These are phyloP conservation scores for Neocucurbitaria cava DNA, from an alignment of 2,329 filamentous ascomycete genomes.

Conservation along the genomic window DNA sequence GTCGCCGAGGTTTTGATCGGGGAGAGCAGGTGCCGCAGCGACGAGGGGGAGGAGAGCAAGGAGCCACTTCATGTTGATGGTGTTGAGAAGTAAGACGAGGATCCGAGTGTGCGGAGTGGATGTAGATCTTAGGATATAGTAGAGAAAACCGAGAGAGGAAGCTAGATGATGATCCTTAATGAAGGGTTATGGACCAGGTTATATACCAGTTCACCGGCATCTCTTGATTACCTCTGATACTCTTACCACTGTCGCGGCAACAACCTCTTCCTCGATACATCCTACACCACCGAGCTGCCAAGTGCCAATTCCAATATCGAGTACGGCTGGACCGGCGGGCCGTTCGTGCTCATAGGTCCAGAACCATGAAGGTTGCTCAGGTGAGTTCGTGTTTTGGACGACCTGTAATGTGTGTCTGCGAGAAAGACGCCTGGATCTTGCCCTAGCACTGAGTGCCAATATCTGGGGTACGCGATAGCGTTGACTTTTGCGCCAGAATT, in stretches of 20 bases:
- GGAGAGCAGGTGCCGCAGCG: slow-evolving; percentile 34
- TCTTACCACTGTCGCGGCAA: slow-evolving; percentile 15
- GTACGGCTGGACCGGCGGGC: slow-evolving; percentile 44
- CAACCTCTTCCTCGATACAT: slow-evolving; percentile 22
- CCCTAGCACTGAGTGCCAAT: slow-evolving; percentile 18
- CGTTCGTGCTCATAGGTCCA: slow-evolving; percentile 36
- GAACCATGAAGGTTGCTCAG: slow-evolving; percentile 26
- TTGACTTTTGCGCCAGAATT: slow-evolving; percentile 14
- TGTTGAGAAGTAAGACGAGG: slow-evolving; percentile 16
- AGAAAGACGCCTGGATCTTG: slow-evolving; percentile 12
- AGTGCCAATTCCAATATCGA: slow-evolving; percentile 41
- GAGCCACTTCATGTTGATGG: slow-evolving; percentile 49
- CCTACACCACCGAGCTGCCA: slow-evolving; percentile 33
- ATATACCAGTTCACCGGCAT: slow-evolving; percentile 39
- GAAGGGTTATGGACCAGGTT: slow-evolving; percentile 34
- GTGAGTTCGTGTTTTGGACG: slow-evolving; percentile 39
- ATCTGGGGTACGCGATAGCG: slow-evolving; percentile 22
- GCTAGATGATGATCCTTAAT: slow-evolving; percentile 41
- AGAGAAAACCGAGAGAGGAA: slow-evolving; percentile 29
- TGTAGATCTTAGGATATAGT: slow-evolving; percentile 24
- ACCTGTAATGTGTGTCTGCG: slow-evolving; percentile 6
- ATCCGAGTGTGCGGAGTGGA: slow-evolving; percentile 16
- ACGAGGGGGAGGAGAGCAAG: slow-evolving; percentile 43
- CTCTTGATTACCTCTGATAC: slow-evolving; percentile 10
- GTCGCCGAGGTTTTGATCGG: slow-evolving; percentile 29